Base-by-base conservation (phyloP, 2,329 filamentous ascomycete genomes). In the Fusarium nelsonii region DNA sequence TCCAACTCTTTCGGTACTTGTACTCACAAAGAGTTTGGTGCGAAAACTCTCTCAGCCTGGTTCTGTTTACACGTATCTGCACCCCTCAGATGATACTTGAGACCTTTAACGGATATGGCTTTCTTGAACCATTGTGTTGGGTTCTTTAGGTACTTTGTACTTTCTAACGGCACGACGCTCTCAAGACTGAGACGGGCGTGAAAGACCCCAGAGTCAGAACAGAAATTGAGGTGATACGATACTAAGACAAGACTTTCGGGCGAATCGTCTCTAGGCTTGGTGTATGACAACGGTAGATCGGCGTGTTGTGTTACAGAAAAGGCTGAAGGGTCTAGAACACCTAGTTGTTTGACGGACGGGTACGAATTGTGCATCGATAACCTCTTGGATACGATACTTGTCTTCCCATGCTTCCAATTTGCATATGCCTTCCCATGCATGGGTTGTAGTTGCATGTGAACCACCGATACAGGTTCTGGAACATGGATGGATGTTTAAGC, bases 131-230 rank as follows among this genome's bases (percentile, higher is more conserved):
- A 52, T 46, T 45, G 11, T 11, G 14, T 45, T n/a, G 40, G 40
- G 33, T 26, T 34, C 14, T 14, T 36, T 26, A 33, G 14, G 18
- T 26, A 20, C n/a, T 23, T 18, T 33, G 40, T 15, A 16, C 16
- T 46, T 43, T 43, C 18, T 23, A n/a, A 26, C 50, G 48, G 65
- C 14, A 51, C 34, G 44, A 41, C 33, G 36, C 43, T 43, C 40
- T 26, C 26, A 23, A 44, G 26, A 32, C 61, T 66, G 61, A 63
- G 55, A 69, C 56, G 65, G 65, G 61, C 18, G 65, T 67, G 43
- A 44, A 49, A 20, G 20, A 23, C 8, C 6, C 33, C 8, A 36
- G 9, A 2, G 3, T 23, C n/a, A 11, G n/a, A 16, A 16, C 23
- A 15, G n/a, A 62, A 18, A n/a, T 39, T 33, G 32, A 61, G 36